A percentile compares a stretch with the other conserved stretches of the same genome.
Evolutionary conservation across 306 rosid species (phyloP).

Genomic region (Lathyrus aphaca): DNA sequence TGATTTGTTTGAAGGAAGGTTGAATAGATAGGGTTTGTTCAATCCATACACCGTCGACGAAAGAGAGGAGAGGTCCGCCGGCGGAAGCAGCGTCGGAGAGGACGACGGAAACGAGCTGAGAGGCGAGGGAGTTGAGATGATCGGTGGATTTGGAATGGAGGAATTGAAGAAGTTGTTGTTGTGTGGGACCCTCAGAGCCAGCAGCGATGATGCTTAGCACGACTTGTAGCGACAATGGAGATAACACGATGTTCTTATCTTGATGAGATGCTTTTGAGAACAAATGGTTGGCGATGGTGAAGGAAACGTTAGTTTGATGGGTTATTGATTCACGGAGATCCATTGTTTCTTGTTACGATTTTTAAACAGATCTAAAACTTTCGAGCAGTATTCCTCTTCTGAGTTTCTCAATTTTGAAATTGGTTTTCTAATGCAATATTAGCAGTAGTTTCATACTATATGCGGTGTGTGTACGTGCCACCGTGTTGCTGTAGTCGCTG

Average conservation of each 20-base stretch:
- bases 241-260: slow-evolving; percentile 58
- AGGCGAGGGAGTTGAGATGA: slow-evolving; percentile 60
- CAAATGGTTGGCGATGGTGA: slow-evolving; percentile 54
- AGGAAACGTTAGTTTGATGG: slow-evolving; percentile 57
- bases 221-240: slow-evolving; percentile 71
- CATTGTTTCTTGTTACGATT: slow-evolving; percentile 27
- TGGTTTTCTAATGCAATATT: too few species aligned
- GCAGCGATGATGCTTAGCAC: slow-evolving; percentile 52
- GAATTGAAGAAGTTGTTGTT: slow-evolving; percentile 56
- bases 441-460: too few species aligned
- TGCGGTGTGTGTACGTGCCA: too few species aligned
- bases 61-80: slow-evolving; percentile 80
- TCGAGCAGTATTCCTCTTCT: too few species aligned
- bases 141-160: slow-evolving; percentile 67
- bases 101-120: slow-evolving; percentile 59
- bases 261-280: slow-evolving; percentile 30
- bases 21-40: slow-evolving; percentile 62
- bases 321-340: slow-evolving; percentile 27
- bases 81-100: slow-evolving; percentile 59
- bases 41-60: slow-evolving; percentile 73
- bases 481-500: too few species aligned
- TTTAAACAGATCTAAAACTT: too few species aligned
- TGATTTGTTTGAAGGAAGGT: slow-evolving; percentile 47
- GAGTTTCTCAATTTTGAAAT: too few species aligned
- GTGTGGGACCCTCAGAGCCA: slow-evolving; percentile 70